Base-by-base conservation (phyloP, 495 filamentous ascomycete species). In the Penicillium bialowiezense region DNA sequence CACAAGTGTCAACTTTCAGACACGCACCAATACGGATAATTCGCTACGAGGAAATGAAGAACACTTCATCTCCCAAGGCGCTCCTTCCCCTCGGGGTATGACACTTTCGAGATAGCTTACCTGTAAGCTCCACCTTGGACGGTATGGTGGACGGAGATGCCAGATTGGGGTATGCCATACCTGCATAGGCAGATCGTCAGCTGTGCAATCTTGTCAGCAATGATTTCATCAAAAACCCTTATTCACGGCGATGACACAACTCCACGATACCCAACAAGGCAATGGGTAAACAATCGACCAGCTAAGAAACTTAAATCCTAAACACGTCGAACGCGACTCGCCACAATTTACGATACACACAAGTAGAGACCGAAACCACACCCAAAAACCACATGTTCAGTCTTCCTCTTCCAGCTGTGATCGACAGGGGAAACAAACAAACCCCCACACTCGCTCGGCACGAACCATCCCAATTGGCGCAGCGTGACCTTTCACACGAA, bases 361-460 rank as follows among this genome's bases (percentile, higher is more conserved):
- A 19, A 31, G 50, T 29, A 29, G 19, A 17, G 29, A 29, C 34
- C 29, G 35, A 21, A 12, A 19, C 10, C 28, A 24, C 26, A 17
- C 26, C 15, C 34, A 44, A 32, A 50, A 32, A 12, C 50, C 51
- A 43, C 31, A 50, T 41, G 50, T 32, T 47, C 13, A 41, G 47
- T 37, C 31, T 26, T 43, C 40, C 44, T 39, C 17, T 29, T 45
- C 41, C 17, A 44, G 34, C 19, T n/a, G 20, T 35, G 58, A 61
- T 61, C 55, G 58, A 52, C 58, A 61, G 55, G 58, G 54, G 58
- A 58, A 52, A 3, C 37, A 39, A 32, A 41, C 45, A 24, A 33
- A 48, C 24, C 44, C 54, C 39, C 39, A 48, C 28, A 35, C 18
- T 21, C 19, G 19, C 9, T 39, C 19, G 43, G 32, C 47, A 31